Conservation (phyloP, 352 stramenopile genomes). For the Globisporangium parvum region DNA sequence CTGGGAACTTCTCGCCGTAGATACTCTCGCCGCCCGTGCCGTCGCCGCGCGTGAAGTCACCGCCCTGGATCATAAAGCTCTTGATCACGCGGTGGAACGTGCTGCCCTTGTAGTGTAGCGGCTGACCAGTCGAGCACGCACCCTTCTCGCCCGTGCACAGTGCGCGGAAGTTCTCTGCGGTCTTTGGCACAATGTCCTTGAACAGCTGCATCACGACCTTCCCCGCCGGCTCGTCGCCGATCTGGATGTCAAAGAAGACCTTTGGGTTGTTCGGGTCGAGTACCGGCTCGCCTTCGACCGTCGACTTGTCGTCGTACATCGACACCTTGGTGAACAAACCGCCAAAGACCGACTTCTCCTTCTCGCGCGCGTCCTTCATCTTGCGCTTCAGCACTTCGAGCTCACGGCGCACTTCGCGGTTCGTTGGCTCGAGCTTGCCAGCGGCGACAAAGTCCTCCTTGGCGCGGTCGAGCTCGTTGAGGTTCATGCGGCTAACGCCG, state of each 20-base stretch:
- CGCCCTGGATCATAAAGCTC: slow-evolving; percentile 93
- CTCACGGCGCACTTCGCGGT: slow-evolving; percentile 77
- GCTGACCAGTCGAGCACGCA: slow-evolving; percentile 65
- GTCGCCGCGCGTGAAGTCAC: slow-evolving; percentile 95
- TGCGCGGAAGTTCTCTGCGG: slow-evolving; percentile 97
- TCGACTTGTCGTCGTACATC: slow-evolving; percentile 97
- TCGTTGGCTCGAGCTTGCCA: slow-evolving; percentile 72
- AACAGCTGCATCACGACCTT: slow-evolving; percentile 96
- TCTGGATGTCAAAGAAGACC: slow-evolving; percentile 98
- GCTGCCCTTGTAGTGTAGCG: slow-evolving; percentile 97
- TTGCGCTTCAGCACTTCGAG: slow-evolving; percentile 77
- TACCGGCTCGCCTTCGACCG: slow-evolving; percentile 49
- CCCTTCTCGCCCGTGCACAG: slow-evolving; percentile 98
- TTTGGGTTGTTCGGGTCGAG: slow-evolving; percentile 90
- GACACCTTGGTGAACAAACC: slow-evolving; percentile 94
- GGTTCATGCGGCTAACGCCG: slow-evolving; percentile 75
- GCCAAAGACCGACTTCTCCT: slow-evolving; percentile 95
- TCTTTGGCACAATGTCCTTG: slow-evolving; percentile 95
- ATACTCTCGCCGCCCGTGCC: slow-evolving; percentile 94
- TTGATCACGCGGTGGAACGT: slow-evolving; percentile 97
- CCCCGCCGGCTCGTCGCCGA: slow-evolving; percentile 84
- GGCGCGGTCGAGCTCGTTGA: slow-evolving; percentile 81
- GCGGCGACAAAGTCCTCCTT: slow-evolving; percentile 85
- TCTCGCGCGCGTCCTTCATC: slow-evolving; percentile 89
- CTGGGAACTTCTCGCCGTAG: slow-evolving; percentile 92